Evolutionary conservation across 148 eudicot species (phyloP), one percentile per base, ranked within the genome.

Genomic region (Vaccinium macrocarpon): DNA sequence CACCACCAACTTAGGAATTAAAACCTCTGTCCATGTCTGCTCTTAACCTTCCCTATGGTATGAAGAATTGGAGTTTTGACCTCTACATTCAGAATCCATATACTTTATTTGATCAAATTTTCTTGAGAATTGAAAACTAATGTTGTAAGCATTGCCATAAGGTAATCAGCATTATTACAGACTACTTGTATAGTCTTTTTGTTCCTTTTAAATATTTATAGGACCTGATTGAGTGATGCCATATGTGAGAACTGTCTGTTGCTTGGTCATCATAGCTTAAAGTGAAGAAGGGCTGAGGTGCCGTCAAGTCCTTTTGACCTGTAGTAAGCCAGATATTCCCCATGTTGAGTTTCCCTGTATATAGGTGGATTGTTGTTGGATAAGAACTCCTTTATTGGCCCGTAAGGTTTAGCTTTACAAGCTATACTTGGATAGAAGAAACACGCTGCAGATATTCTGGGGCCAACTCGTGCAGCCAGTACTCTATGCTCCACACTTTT

Each of bases 401-500:
- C 87, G 52, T 91, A 92, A 38, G 57, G 66, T 83, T 75, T 84
- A 21, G 25, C 57, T 81, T 68, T 86, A 49, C 82, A 90, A 70
- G 82, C 82, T 76, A 74, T 79, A 82, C 97, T 92, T 29, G 97
- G 97, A 81, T 88, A 92, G 83, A 93, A 92, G 88, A 94, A 93
- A 79, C 94, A 87, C 0, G 95, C 98, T 2, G 90, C 93, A 50
- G 98, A 94, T 78, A 91, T 87, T 85, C 98, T 90, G 16, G 96
- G 95, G 59, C 94, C 91, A 32, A 81, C 89, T 64, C 84, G 78
- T 49, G 87, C 71, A 9, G 91, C 90, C 79, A 88, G 84, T 62
- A 96, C 98, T 85, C 96, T 89, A 72, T 94, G 98, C 87, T 94
- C 98, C 75, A 92, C 98, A n/a, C 98, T 96, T 87, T 83, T 93